phyloP scores from a whole-genome alignment of 2,329 filamentous ascomycete species.

The Diplocarpon mali region DNA sequence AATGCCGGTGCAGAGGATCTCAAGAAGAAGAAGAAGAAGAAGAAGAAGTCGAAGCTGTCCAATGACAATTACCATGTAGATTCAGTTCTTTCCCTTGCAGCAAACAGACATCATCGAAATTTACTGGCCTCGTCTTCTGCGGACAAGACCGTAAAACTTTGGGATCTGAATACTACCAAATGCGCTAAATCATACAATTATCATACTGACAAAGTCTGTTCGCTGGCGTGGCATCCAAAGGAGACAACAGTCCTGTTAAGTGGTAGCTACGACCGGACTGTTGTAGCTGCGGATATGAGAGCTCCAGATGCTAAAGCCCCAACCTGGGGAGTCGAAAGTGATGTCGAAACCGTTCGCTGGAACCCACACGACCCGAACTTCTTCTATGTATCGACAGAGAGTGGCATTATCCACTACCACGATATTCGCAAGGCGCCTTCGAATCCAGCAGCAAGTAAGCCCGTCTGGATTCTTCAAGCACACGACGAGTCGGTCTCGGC shows the following conservation, averaged over 20 bases:
- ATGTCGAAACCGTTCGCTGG: constrained; percentile 89
- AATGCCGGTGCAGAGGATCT: constrained; percentile 38
- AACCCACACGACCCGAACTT: constrained; percentile 85
- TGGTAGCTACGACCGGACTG: constrained; percentile 88
- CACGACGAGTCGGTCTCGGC: constrained; percentile 87
- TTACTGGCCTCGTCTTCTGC: constrained; percentile 89
- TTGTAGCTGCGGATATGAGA: constrained; percentile 93
- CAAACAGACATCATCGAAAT: constrained; percentile 89
- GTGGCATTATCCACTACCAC: constrained; percentile 83
- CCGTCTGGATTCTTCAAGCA: constrained; percentile 89
- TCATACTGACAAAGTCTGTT: constrained; percentile 97
- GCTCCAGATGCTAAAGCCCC: constrained; percentile 73
- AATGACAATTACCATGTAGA: constrained; percentile 93
- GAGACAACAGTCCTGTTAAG: constrained; percentile 84
- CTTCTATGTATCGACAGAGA: constrained; percentile 93
- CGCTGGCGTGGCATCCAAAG: constrained; percentile 80
- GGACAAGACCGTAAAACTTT: constrained; percentile 94
- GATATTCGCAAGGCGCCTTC: constrained; percentile 70
- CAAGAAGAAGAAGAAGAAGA: constrained; percentile 71
- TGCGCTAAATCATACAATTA: constrained; percentile 93
- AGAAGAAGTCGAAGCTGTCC: constrained; percentile 78
- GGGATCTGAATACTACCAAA: constrained; percentile 85
- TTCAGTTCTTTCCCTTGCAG: constrained; percentile 79
- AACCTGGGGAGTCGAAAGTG: constrained; percentile 88
- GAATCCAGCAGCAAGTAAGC: constrained; percentile 63